Conservation (phyloP, 1,284 basidiomycete species). For the Fomitopsis schrenkii region DNA sequence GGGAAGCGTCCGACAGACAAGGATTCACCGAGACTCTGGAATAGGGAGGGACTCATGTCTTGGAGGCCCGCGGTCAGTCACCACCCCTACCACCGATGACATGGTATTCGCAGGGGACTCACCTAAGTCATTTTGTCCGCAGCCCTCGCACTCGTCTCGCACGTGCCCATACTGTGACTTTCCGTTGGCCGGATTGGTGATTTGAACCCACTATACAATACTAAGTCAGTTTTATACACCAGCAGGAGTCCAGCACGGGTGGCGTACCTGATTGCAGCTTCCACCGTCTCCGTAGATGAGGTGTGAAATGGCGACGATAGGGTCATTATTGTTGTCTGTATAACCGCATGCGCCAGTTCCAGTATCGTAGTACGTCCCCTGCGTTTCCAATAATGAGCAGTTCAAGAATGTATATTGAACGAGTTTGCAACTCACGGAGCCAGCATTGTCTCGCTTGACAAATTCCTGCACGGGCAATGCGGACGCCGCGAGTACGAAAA, state of each 20-base stretch:
- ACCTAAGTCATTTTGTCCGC: conserved; percentile 17
- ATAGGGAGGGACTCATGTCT: conserved; percentile 2
- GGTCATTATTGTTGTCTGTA: conserved; percentile 28
- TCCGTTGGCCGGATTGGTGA: conserved; percentile 14
- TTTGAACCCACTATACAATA: conserved; percentile 10
- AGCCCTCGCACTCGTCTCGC: conserved; percentile 15
- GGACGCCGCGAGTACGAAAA: not conserved
- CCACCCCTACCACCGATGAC: not conserved
- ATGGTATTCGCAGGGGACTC: not conserved
- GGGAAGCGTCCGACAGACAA: not conserved
- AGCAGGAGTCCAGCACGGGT: not conserved
- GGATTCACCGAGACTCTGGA: conserved; percentile 11
- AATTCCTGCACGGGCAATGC: not conserved
- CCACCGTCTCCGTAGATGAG: conserved; percentile 13
- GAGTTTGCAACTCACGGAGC: not conserved
- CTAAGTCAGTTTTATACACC: no score
- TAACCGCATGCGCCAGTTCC: conserved; percentile 31
- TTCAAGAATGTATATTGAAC: not conserved
- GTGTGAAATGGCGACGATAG: conserved; percentile 30
- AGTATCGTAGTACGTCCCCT: conserved; percentile 10
- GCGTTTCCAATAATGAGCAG: not conserved
- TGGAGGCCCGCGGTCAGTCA: conserved; percentile 11
- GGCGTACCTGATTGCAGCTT: conserved; percentile 11
- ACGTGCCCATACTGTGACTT: conserved; percentile 13
- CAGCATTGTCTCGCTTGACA: not conserved